Conservation (phyloP, 164 flowering plant genomes). For the Berberis thunbergii region DNA sequence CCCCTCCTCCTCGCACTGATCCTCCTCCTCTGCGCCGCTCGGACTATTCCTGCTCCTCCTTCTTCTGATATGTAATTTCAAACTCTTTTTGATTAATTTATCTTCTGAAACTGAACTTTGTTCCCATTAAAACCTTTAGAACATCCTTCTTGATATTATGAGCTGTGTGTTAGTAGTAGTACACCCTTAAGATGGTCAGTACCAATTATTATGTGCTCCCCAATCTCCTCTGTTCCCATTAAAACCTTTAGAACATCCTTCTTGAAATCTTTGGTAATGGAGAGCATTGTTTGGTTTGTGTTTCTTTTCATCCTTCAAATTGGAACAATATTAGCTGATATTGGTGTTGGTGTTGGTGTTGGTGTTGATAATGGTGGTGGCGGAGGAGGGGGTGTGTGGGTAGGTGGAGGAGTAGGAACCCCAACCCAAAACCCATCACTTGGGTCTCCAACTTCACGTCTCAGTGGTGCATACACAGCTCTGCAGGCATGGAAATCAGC, state of each 20-base stretch:
- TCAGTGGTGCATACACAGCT: slow-evolving; percentile 47
- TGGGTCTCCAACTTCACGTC: slow-evolving; percentile 24
- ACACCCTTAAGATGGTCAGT: no score
- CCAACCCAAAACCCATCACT: slow-evolving; percentile 21
- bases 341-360: slow-evolving; percentile 1
- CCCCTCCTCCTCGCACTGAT: no score
- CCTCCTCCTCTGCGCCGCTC: no score
- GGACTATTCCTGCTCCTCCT: no score
- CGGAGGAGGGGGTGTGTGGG: slow-evolving; percentile 49
- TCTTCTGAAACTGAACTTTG: no score
- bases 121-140: no score
- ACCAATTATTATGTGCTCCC: not conserved
- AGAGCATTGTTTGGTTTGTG: slow-evolving; percentile 5
- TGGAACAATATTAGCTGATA: no score
- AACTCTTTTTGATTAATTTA: no score
- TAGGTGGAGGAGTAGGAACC: slow-evolving; percentile 17
- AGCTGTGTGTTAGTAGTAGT: no score
- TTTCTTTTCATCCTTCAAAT: slow-evolving; percentile 15
- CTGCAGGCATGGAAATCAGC: slow-evolving; percentile 93
- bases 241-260: not conserved
- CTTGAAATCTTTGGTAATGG: slow-evolving; percentile 9
- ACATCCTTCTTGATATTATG: no score
- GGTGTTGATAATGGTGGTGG: slow-evolving; percentile 34
- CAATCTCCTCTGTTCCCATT: not conserved
- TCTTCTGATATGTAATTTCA: no score